Percentiles rank a stretch among this genome's conserved stretches.
phyloP scores from a whole-genome alignment of 2,329 filamentous ascomycete species.

The Cyclaneusma minus region DNA sequence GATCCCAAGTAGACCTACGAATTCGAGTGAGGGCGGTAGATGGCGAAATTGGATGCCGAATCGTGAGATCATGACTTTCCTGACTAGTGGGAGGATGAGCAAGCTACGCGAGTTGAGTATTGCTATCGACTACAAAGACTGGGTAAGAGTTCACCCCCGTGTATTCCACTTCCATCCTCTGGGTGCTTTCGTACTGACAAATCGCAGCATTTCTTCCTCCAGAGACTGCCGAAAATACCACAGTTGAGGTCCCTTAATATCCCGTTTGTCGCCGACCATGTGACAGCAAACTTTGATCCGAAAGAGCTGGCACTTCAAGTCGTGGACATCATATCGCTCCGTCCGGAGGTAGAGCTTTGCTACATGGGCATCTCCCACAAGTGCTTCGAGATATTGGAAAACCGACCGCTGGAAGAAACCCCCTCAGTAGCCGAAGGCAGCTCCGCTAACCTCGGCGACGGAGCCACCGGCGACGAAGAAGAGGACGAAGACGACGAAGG shows the following conservation, averaged over 20 bases:
- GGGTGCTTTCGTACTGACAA: constrained; percentile 7
- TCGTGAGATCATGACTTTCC: constrained; percentile 52
- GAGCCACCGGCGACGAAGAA: constrained; percentile 25
- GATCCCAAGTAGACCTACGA: constrained; percentile 21
- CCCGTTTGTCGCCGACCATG: constrained; percentile 48
- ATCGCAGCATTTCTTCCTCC: constrained; percentile 59
- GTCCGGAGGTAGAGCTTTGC: constrained; percentile 61
- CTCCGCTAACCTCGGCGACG: constrained; percentile 19
- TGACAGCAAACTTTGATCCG: constrained; percentile 37
- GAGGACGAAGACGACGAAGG: constrained; percentile 30
- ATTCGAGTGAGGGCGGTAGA: constrained; percentile 24
- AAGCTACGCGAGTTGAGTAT: constrained; percentile 57
- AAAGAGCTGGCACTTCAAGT: constrained; percentile 63
- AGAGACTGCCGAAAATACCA: constrained; percentile 53
- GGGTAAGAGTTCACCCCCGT: constrained; percentile 36
- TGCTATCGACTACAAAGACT: constrained; percentile 59
- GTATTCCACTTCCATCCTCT: not conserved
- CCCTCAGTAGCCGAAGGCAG: constrained; percentile 13
- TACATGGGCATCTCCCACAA: constrained; percentile 65
- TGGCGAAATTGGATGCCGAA: constrained; percentile 60
- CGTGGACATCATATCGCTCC: constrained; percentile 61
- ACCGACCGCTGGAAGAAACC: constrained; percentile 28
- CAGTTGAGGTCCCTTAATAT: constrained; percentile 59
- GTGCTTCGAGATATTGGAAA: constrained; percentile 70
- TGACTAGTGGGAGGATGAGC: constrained; percentile 64